A percentile compares a stretch with the other conserved stretches of the same genome.
Conservation (phyloP, 495 filamentous ascomycete genomes). For the Hyaloscypha variabilis region DNA sequence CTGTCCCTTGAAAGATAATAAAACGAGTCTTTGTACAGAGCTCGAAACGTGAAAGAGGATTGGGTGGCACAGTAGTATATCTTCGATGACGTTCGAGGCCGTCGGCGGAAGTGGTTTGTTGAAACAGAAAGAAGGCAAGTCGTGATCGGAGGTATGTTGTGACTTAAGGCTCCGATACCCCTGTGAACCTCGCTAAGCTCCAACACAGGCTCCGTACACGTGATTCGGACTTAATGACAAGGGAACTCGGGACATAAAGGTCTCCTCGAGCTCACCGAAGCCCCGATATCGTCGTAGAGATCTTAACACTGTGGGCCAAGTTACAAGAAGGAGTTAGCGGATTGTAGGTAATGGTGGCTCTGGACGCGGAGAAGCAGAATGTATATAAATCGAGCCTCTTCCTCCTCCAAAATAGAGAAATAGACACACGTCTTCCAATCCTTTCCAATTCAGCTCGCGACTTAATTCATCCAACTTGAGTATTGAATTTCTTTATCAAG, state of each 20-base stretch:
- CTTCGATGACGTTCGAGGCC: no score
- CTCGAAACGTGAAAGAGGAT: no score
- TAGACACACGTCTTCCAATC: neutral
- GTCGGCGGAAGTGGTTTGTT: no score
- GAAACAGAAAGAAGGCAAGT: neutral
- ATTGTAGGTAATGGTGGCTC: neutral
- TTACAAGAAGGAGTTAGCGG: neutral
- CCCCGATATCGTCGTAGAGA: neutral
- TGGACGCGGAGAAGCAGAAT: neutral
- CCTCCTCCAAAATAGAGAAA: neutral
- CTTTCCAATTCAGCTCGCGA: neutral
- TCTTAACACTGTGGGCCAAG: neutral
- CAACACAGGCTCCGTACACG: neutral
- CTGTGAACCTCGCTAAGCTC: neutral
- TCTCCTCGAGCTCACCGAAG: neutral
- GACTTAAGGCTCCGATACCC: neutral
- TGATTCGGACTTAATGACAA: neutral
- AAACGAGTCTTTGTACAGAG: no score
- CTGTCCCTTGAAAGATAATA: no score
- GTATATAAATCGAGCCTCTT: neutral
- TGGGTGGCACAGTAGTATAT: no score
- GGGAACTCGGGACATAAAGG: neutral
- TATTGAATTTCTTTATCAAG: no score
- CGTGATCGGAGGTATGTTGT: neutral
- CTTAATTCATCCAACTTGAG: no score